Evolutionary conservation across 1,139 yeast genomes (phyloP).

Genomic region (Petasospora fabianii): DNA sequence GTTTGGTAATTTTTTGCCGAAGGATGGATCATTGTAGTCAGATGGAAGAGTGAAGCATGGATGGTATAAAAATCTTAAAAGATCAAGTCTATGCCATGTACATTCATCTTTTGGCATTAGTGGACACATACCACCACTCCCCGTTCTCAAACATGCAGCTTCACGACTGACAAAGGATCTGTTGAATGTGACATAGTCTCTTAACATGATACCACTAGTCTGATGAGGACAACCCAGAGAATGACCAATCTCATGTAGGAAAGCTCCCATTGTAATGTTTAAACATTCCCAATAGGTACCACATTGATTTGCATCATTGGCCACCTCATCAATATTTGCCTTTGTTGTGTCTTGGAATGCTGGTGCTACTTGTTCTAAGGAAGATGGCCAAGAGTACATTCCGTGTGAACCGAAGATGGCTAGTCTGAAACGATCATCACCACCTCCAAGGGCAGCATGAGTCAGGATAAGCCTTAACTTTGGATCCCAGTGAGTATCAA

Average conservation of each 20-base stretch:
- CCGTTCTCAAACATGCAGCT: conserved; percentile 50
- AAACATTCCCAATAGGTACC: conserved; percentile 90
- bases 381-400: conserved; percentile 82
- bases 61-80: conserved; percentile 73
- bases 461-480: conserved; percentile 58
- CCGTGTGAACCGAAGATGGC: conserved; percentile 97
- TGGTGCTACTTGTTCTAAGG: conserved; percentile 64
- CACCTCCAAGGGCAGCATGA: conserved; percentile 96
- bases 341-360: conserved; percentile 69
- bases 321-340: conserved; percentile 65
- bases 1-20: conserved; percentile 14
- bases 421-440: conserved; percentile 59
- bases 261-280: conserved; percentile 86
- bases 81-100: conserved; percentile 82
- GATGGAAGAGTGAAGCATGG: conserved; percentile 71
- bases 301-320: conserved; percentile 82
- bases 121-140: conserved; percentile 41
- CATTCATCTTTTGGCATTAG: conserved; percentile 66
- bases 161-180: conserved; percentile 81
- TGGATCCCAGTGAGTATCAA: conserved; percentile 84
- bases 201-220: conserved; percentile 81
- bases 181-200: conserved; percentile 80
- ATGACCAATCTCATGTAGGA: conserved; percentile 94
- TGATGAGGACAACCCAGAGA: conserved; percentile 90
- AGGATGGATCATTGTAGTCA: conserved; percentile 43